A percentile compares a stretch with the other conserved stretches of the same genome.
Evolutionary conservation across 371 early-diverging fungal species (phyloP).

Genomic region (Phascolomyces articulosus): DNA sequence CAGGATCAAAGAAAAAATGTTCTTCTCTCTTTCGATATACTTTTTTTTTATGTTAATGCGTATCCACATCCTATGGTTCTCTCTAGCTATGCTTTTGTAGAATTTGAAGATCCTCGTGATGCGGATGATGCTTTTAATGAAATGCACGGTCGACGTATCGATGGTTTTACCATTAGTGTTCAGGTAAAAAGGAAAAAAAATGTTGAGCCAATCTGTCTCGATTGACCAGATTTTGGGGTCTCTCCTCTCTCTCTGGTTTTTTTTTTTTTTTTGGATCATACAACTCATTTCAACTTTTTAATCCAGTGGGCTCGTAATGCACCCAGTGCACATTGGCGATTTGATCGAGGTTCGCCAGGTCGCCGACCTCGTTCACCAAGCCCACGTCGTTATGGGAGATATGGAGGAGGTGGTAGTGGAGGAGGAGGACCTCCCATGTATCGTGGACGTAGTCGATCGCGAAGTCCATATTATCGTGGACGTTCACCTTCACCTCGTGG

Average conservation of each 20-base stretch:
- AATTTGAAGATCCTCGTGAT: slow-evolving; percentile 87
- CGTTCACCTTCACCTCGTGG: slow-evolving; percentile 25
- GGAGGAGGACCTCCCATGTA: not conserved
- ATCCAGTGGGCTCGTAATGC: slow-evolving; percentile 29
- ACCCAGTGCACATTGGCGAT: slow-evolving; percentile 56
- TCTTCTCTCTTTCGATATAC: too few relatives aligned
- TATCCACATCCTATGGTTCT: too few relatives aligned
- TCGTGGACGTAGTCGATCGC: slow-evolving; percentile 21
- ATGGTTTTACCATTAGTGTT: slow-evolving; percentile 78
- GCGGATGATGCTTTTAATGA: slow-evolving; percentile 89
- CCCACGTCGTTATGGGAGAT: slow-evolving; percentile 25
- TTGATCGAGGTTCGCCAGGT: slow-evolving; percentile 73
- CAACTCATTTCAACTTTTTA: not conserved
- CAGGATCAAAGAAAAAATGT: too few relatives aligned
- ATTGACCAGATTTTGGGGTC: too few relatives aligned
- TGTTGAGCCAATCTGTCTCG: too few relatives aligned
- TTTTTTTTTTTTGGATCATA: not conserved
- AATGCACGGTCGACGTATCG: slow-evolving; percentile 84
- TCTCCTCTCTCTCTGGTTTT: too few relatives aligned
- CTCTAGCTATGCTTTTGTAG: slow-evolving; percentile 86
- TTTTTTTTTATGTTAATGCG: too few relatives aligned
- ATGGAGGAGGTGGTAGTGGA: slow-evolving; percentile 14
- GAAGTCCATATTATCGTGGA: slow-evolving; percentile 19
- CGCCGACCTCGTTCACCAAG: slow-evolving; percentile 63
- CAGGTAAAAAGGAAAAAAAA: slow-evolving; percentile 55